Base-by-base conservation (phyloP, 192 early-diverging fungal genomes). In the Mortierella alpina region DNA sequence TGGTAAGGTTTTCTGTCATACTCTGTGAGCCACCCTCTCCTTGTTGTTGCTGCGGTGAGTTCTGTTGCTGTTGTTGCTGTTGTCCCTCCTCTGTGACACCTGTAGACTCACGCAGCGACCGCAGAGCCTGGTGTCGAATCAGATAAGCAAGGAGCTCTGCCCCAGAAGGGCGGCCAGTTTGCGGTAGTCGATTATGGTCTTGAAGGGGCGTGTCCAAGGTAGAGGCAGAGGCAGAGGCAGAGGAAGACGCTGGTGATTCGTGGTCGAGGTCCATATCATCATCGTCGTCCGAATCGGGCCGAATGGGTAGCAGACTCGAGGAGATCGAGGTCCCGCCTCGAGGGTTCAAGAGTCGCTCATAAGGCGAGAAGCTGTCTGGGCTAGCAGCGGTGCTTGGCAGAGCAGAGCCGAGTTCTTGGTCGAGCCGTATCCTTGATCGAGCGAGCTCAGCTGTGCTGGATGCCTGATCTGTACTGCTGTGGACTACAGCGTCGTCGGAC, bases 301-400 rank as follows among this genome's bases (percentile, higher is more conserved):
- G 60, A 41, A 76, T 76, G 5, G 74, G 74, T 3, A 76, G 18
- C 14, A 70, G 55, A 31, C 68, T 70, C 0, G 75, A 78, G 10
- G 75, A 78, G 41, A 70, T 78, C 9, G 68, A 78, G 15, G 75
- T 78, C 11, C 68, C 67, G n/a, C 65, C 66, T 39, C 68, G 67
- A 59, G 75, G 58, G 22, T 66, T 78, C n/a, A 63, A 55, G 15
- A 70, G 44, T n/a, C 68, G 56, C 11, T 48, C 20, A 53, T 40
- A 60, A 4, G 66, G 17, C 11, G 65, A 74, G 17, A 45, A 5
- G 45, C 58, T 54, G 22, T 74, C 64, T 18, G 72, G 67, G 45
- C 44, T 50, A 9, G 57, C n/a, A 23, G 17, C 17, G 10, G n/a
- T 47, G 48, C 52, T 57, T 1, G 63, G 62, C 56, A 40, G 50